Conservation (phyloP, 169 alveolate species). For the Plasmodium fragile region DNA sequence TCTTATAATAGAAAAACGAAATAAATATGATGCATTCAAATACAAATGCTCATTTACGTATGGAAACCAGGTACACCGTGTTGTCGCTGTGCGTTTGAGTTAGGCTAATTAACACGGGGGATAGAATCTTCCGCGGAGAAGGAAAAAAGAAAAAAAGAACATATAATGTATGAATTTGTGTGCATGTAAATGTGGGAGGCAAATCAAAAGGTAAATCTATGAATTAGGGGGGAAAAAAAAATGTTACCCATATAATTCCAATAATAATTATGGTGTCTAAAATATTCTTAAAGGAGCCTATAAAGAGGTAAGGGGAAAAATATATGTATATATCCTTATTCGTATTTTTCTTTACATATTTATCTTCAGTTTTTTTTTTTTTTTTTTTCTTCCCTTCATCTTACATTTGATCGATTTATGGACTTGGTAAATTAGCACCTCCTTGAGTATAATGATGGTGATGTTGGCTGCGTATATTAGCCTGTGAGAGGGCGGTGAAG, state of each 20-base stretch:
- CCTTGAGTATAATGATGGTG: constrained; percentile 49
- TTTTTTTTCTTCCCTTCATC: constrained; percentile 12
- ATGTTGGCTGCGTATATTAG: constrained; percentile 13
- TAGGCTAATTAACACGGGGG: constrained; percentile 66
- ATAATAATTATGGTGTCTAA: constrained; percentile 50
- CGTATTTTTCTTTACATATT: background rate
- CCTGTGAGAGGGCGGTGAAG: background rate
- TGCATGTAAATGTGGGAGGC: background rate
- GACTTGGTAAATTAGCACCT: constrained; percentile 39
- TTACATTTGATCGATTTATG: constrained; percentile 59
- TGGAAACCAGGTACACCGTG: constrained; percentile 51
- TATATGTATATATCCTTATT: background rate
- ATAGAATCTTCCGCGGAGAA: constrained; percentile 22
- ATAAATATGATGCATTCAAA: background rate
- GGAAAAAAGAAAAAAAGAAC: background rate
- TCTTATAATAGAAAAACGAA: background rate
- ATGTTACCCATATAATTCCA: constrained; percentile 73
- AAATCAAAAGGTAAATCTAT: background rate
- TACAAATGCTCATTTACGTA: constrained; percentile 29
- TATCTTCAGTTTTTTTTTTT: background rate
- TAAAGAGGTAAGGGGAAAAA: constrained; percentile 1
- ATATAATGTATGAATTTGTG: background rate
- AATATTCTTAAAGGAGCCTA: constrained; percentile 57
- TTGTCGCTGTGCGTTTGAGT: constrained; percentile 73
- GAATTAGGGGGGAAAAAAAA: background rate